Evolutionary conservation across 1,284 basidiomycete genomes (phyloP).

Genomic region (Puccinia coronata): DNA sequence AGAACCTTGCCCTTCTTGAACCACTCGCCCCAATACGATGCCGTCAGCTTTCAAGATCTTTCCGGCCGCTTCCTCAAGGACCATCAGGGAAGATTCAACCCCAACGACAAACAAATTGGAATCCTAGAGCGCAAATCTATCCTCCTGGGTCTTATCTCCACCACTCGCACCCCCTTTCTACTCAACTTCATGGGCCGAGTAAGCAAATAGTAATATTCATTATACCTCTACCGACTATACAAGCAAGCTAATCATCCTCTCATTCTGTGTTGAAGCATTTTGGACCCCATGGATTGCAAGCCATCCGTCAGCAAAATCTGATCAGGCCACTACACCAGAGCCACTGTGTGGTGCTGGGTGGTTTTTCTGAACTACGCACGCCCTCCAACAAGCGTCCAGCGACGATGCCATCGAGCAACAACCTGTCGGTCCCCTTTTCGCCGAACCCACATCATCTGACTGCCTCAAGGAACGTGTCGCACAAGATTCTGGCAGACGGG

Average conservation of each 20-base stretch:
- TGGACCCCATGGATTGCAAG: background rate
- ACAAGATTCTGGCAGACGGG: background rate
- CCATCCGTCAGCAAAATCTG: background rate
- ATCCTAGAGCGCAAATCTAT: conserved; percentile 39
- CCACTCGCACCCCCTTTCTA: conserved; percentile 8
- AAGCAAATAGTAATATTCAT: background rate
- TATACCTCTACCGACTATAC: background rate
- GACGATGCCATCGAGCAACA: background rate
- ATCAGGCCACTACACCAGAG: conserved; percentile 3
- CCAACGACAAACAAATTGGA: conserved; percentile 29
- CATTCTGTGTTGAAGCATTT: background rate
- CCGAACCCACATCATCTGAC: conserved; percentile 11
- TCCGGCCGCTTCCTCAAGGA: conserved; percentile 22
- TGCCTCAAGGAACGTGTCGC: background rate
- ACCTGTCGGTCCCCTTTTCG: background rate
- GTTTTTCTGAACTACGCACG: conserved; percentile 23
- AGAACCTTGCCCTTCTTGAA: no score
- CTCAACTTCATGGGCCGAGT: conserved; percentile 25
- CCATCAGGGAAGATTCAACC: conserved; percentile 18
- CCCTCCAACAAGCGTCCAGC: conserved; percentile 14
- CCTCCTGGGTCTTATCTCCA: conserved; percentile 11
- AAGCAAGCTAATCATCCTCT: background rate
- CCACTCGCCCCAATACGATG: no score
- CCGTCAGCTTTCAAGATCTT: conserved; percentile 38
- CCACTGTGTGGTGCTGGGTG: conserved; percentile 6